phyloP scores from a whole-genome alignment of 768 basidiomycete species.

The Pleurotus tuoliensis region DNA sequence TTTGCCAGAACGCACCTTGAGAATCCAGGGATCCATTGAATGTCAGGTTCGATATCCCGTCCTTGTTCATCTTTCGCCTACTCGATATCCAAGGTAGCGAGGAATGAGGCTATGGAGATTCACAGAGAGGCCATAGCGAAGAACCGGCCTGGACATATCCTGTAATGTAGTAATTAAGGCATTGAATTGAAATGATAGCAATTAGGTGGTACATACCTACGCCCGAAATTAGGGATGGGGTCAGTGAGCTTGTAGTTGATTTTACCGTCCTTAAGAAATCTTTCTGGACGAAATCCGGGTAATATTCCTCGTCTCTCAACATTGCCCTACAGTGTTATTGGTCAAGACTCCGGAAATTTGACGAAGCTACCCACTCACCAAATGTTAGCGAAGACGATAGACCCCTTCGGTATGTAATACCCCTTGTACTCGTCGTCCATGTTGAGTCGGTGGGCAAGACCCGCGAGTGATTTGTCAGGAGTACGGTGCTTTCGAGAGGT shows the following conservation, averaged over 20 bases:
- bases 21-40: too few species aligned
- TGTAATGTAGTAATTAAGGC: not conserved
- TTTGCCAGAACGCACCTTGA: too few species aligned
- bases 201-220: not conserved
- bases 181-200: too few species aligned
- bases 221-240: constrained; percentile 31
- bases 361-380: constrained; percentile 14
- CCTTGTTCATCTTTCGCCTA: constrained; percentile 9
- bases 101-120: constrained; percentile 6
- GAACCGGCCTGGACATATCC: constrained; percentile 8
- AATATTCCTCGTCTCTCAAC: constrained; percentile 27
- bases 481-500: not conserved
- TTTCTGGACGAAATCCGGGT: constrained; percentile 42
- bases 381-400: constrained; percentile 25
- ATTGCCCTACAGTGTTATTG: constrained; percentile 28
- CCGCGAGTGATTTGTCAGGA: constrained; percentile 9
- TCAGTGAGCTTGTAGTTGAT: constrained; percentile 28
- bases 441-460: constrained; percentile 17
- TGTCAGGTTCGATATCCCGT: too few species aligned
- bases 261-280: constrained; percentile 40
- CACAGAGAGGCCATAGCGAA: constrained; percentile 2
- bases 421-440: constrained; percentile 30
- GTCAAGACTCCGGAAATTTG: not conserved
- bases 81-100: constrained; percentile 7
- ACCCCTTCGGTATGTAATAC: constrained; percentile 29